Base-by-base conservation (phyloP, 2,329 filamentous ascomycete genomes). In the Sphaerulina populicola region DNA sequence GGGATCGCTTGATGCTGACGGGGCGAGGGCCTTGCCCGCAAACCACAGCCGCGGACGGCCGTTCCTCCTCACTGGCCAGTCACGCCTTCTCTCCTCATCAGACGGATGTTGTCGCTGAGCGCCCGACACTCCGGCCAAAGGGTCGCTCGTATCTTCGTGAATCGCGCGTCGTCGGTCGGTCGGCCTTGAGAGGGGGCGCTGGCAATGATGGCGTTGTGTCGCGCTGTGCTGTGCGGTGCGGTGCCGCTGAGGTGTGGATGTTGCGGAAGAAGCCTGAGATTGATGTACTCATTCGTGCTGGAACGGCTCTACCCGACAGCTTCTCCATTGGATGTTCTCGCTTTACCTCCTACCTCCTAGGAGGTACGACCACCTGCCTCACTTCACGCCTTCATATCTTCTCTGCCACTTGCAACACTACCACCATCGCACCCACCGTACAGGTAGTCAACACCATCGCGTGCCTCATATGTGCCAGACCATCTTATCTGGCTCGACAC, bases 1-100 rank as follows among this genome's bases (percentile, higher is more conserved):
- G 12, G 10, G 12, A 7, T n/a, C 31, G 31, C 31, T 35, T 35
- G 31, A 35, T 35, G 31, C 12, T 8, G 31, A 35, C 12, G 31
- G 12, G 10, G 31, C 31, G 31, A 35, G 31, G 31, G 23, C 23
- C 23, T 27, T 27, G 23, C 31, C 12, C 31, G 31, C 31, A 35
- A n/a, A 35, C 6, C 10, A 35, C 31, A n/a, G 31, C 33, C 44
- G 44, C 29, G 12, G 15, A 27, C 33, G 44, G 44, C 27, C 45
- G 44, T 48, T 50, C 52, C 55, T 59, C 57, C 55, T 59, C 55
- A 57, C 39, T 53, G 36, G 45, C 47, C 51, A 35, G 33, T 41
- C 36, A 42, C 46, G 41, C 36, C 23, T 40, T 31, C 31, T n/a
- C 44, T 46, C 44, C 39, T 52, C 57, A 59, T 59, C 51, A 51